phyloP scores from a whole-genome alignment of 352 stramenopile genomes.

The Phytophthora meadii region DNA sequence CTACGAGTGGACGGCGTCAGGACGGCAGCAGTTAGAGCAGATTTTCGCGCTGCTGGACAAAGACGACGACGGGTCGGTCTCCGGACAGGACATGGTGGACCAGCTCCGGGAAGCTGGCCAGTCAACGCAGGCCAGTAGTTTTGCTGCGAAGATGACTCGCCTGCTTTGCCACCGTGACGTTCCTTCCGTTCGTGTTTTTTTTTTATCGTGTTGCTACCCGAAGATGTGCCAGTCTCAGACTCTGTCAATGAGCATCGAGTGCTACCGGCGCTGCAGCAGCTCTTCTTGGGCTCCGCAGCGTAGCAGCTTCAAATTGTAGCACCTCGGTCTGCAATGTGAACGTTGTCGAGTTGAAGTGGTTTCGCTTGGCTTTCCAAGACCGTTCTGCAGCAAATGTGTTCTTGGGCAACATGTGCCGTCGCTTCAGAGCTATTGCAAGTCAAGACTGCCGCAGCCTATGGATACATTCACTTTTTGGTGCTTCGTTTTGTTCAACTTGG shows the following conservation, averaged over 20 bases:
- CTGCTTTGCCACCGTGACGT: conserved; percentile 53
- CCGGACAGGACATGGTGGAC: conserved; percentile 46
- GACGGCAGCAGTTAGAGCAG: conserved; percentile 39
- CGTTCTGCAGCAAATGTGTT: conserved; percentile 11
- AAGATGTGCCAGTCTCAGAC: conserved; percentile 49
- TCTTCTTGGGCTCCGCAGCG: conserved; percentile 45
- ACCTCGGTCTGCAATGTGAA: conserved; percentile 6
- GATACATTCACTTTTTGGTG: background rate
- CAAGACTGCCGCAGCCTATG: background rate
- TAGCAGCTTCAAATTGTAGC: conserved; percentile 2
- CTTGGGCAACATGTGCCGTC: conserved; percentile 2
- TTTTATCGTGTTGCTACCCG: conserved; percentile 61
- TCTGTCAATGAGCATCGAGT: conserved; percentile 49
- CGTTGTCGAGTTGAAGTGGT: conserved; percentile 20
- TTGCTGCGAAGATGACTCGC: conserved; percentile 50
- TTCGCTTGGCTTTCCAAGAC: conserved; percentile 17
- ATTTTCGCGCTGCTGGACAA: conserved; percentile 57
- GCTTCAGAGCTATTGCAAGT: background rate
- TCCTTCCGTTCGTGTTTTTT: conserved; percentile 61
- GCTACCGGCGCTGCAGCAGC: conserved; percentile 37
- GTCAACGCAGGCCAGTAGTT: conserved; percentile 35
- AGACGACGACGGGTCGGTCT: conserved; percentile 60
- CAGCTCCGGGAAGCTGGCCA: conserved; percentile 51
- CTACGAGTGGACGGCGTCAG: conserved; percentile 46
- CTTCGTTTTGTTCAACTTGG: conserved; percentile 24